Evolutionary conservation across 257 asterid genomes (phyloP).

Genomic region (Gynochthodes officinalis): DNA sequence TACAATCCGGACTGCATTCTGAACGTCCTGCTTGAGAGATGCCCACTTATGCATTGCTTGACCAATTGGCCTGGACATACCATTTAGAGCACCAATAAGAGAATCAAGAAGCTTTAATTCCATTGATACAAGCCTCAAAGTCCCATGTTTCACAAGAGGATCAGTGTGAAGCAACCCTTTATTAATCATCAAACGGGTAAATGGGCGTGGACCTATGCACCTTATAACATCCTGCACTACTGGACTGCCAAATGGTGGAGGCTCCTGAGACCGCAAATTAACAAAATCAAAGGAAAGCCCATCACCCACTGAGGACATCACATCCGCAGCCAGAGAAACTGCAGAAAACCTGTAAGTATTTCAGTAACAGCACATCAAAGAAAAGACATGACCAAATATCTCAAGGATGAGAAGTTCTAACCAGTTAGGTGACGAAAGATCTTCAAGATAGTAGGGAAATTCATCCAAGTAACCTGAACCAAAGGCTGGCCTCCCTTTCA

Average conservation of each 20-base stretch:
- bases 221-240: conserved; percentile 57
- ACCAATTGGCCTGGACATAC: conserved; percentile 29
- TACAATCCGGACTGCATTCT: conserved; percentile 50
- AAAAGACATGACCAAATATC: conserved; percentile 9
- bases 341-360: conserved; percentile 73
- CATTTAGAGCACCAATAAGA: conserved; percentile 43
- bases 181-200: conserved; percentile 57
- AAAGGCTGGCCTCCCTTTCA: conserved; percentile 63
- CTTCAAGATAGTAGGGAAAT: conserved; percentile 79
- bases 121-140: conserved; percentile 73
- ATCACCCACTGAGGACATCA: conserved; percentile 60
- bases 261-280: conserved; percentile 31
- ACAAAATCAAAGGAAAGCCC: conserved; percentile 49
- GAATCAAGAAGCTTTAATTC: conserved; percentile 66
- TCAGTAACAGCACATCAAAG: conserved; percentile 34
- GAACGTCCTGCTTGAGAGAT: conserved; percentile 55
- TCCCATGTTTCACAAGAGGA: conserved; percentile 70
- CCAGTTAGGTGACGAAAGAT: conserved; percentile 76
- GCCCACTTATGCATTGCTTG: conserved; percentile 40
- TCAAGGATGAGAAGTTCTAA: conserved; percentile 34
- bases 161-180: conserved; percentile 80
- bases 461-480: conserved; percentile 82
- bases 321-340: conserved; percentile 79
- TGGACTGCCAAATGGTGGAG: conserved; percentile 41
- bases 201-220: conserved; percentile 70